phyloP scores from a whole-genome alignment of 108 stramenopile genomes.

The Phaeodactylum tricornutum region DNA sequence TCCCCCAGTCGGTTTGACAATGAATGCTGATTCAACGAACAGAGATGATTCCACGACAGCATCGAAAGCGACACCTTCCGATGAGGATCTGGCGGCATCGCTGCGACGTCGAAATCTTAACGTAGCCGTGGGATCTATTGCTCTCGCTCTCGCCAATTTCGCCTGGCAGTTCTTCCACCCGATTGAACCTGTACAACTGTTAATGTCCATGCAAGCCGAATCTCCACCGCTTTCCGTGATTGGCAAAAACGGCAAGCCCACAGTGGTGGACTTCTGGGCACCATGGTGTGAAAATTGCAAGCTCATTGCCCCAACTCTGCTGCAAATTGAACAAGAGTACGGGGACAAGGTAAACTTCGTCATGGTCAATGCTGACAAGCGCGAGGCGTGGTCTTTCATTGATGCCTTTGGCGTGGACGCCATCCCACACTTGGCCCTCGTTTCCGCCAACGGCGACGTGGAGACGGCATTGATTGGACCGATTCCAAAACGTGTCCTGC shows the following conservation, averaged over 20 bases:
- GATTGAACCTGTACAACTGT: conserved; percentile 45
- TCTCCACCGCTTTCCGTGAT: conserved; percentile 41
- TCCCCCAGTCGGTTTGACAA: no score
- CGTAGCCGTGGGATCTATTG: conserved; percentile 43
- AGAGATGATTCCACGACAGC: no score
- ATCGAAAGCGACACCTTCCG: not conserved
- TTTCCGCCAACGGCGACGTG: conserved; percentile 57
- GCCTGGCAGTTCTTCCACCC: conserved; percentile 63
- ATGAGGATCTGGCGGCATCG: not conserved
- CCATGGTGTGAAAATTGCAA: conserved; percentile 80
- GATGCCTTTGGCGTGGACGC: conserved; percentile 74
- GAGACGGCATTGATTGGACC: conserved; percentile 82
- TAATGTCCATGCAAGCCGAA: conserved; percentile 49
- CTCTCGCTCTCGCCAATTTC: conserved; percentile 54
- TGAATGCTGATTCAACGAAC: no score
- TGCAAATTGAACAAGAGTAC: conserved; percentile 54
- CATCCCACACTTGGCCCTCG: conserved; percentile 70
- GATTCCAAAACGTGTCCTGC: conserved; percentile 48
- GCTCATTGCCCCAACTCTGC: conserved; percentile 50
- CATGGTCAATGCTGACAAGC: conserved; percentile 55
- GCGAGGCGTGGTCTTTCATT: conserved; percentile 49
- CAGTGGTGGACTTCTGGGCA: conserved; percentile 82
- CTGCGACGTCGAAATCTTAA: conserved; percentile 30
- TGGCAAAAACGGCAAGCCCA: conserved; percentile 63
- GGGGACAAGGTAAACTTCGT: conserved; percentile 63